Percentiles rank a stretch among this genome's conserved stretches.
These are phyloP conservation scores for Gastrodia elata DNA, from an alignment of 106 monocot genomes.

Conservation along the genomic window DNA sequence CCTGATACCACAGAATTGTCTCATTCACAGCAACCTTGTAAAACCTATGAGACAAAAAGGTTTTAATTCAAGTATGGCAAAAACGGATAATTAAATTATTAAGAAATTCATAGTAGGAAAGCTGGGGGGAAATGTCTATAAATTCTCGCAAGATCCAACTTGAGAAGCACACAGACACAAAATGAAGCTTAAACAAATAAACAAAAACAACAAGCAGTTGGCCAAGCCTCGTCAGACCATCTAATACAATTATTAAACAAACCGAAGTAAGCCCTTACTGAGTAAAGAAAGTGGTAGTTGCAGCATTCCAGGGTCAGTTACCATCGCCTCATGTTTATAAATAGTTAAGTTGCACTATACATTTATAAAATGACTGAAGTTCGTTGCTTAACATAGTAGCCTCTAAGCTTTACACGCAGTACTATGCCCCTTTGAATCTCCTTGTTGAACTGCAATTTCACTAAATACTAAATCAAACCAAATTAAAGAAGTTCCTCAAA, in stretches of 20 bases:
- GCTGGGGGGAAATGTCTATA: neutral
- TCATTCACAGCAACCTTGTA: constrained; percentile 71
- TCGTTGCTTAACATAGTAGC: neutral
- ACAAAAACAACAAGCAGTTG: neutral
- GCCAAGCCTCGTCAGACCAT: neutral
- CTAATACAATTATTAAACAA: neutral
- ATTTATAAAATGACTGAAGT: neutral
- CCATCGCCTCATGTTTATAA: neutral
- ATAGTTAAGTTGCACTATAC: neutral
- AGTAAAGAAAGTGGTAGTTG: neutral
- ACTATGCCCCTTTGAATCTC: neutral
- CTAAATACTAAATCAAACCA: neutral
- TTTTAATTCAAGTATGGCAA: neutral
- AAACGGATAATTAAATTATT: neutral
- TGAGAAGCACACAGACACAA: neutral
- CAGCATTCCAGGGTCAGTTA: neutral
- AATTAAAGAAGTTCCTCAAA: neutral
- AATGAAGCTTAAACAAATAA: neutral
- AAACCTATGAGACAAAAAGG: constrained; percentile 50
- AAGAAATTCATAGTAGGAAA: neutral
- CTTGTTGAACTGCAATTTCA: neutral
- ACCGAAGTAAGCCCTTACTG: neutral
- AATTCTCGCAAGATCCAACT: neutral
- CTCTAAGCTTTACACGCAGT: neutral
- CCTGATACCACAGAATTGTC: constrained; percentile 93